Base-by-base conservation (phyloP, 2,329 filamentous ascomycete species). In the Emmonsiellopsis sp. region DNA sequence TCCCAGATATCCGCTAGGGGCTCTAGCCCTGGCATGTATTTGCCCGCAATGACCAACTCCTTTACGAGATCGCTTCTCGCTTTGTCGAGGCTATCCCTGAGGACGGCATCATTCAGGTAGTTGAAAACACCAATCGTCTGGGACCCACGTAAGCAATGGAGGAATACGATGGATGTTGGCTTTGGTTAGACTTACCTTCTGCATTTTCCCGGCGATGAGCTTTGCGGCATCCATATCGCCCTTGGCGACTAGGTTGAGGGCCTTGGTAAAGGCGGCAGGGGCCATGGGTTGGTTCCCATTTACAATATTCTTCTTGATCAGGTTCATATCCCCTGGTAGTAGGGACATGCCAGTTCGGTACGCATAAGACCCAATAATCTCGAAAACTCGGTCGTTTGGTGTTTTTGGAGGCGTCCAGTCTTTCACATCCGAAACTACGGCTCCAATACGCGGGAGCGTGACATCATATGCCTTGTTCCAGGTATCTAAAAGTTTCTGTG, bases 361-460 rank as follows among this genome's bases (percentile, higher is more conserved):
- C 13, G 47, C 47, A 40, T 50, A n/a, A 20, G 47, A 40, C 8
- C 47, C 47, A 4, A 50, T 50, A 10, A 50, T 40, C 47, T 50
- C 47, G 9, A 40, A 40, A 35, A 50, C n/a, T 16, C 47, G 32
- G 38, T 37, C 34, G 20, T 50, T 50, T 37, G 46, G 34, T 37
- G 47, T 50, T 34, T 16, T n/a, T 7, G 47, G 47, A 26, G 47
- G 15, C 11, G 15, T 40, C 47, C 45, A 48, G 45, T n/a, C 15
- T n/a, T 26, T n/a, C 34, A n/a, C 11, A n/a, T 48, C 45, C 7
- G 30, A 34, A 11, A 48, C 30, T 16, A 35, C 32, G 9, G 45
- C 31, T 20, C 45, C 45, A 1, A 48, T 48, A 20, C 34, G 44
- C 32, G 44, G 44, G 3, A 47, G 11, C 13, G 20, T 7, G 8